Conservation (phyloP, 345 rosid species). For the Excoecaria cochinchinensis region DNA sequence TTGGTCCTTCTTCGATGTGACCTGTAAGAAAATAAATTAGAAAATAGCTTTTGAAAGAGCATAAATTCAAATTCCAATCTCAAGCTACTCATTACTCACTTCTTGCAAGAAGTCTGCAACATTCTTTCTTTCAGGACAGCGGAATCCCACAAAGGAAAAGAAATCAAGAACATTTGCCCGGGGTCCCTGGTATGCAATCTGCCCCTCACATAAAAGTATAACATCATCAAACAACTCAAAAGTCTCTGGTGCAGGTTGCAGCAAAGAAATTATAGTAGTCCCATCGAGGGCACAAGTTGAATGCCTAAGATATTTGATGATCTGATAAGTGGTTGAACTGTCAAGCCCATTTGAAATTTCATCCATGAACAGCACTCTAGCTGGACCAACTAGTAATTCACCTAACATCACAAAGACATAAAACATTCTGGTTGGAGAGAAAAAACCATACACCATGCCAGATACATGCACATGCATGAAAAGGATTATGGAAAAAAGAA, state of each 20-base stretch:
- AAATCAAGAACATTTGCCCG: conserved; percentile 69
- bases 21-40: conserved; percentile 43
- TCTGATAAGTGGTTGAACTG: conserved; percentile 91
- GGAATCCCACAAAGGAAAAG: conserved; percentile 77
- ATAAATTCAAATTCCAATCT: conserved; percentile 10
- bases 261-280: conserved; percentile 79
- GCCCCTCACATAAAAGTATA: conserved; percentile 88
- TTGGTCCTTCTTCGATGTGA: conserved; percentile 87
- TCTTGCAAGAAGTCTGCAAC: conserved; percentile 98
- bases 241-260: conserved; percentile 97
- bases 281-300: conserved; percentile 81
- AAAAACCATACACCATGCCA: not conserved
- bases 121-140: conserved; percentile 89
- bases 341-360: conserved; percentile 98
- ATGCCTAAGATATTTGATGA: conserved; percentile 82
- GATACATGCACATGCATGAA: not conserved
- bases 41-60: not conserved
- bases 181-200: conserved; percentile 91
- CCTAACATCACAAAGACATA: conserved; percentile 42
- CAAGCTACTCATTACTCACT: conserved; percentile 45
- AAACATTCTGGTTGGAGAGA: not conserved
- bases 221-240: conserved; percentile 89
- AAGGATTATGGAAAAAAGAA: not conserved
- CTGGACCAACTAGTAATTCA: conserved; percentile 92
- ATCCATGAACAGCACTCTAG: conserved; percentile 96